phyloP scores from a whole-genome alignment of 192 early-diverging fungal genomes.

The Entomortierella lignicola region DNA sequence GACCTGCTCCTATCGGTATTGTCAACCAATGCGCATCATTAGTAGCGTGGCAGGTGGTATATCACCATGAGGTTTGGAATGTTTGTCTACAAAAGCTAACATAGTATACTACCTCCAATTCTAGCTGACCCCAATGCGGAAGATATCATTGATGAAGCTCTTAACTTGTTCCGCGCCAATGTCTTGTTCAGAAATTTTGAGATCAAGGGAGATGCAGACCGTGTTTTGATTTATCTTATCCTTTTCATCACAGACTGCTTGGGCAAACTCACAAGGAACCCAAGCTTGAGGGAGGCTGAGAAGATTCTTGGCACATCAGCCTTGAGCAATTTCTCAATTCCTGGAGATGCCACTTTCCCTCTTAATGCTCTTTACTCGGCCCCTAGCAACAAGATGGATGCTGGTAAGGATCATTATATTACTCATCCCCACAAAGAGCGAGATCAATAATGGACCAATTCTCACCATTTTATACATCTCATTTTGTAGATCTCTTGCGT shows the following conservation, averaged over 20 bases:
- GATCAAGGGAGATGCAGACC: constrained; percentile 93
- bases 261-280: constrained; percentile 69
- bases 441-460: not conserved
- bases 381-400: constrained; percentile 76
- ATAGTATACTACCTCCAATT: too few species aligned
- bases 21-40: not conserved
- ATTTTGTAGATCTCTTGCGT: constrained; percentile 72
- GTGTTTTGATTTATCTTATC: constrained; percentile 94
- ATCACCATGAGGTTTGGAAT: too few species aligned
- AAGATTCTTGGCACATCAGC: constrained; percentile 88
- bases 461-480: not conserved
- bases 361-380: constrained; percentile 87
- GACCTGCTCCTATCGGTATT: constrained; percentile 83
- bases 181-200: constrained; percentile 99
- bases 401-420: constrained; percentile 63
- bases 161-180: constrained; percentile 96
- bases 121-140: constrained; percentile 69
- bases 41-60: not conserved
- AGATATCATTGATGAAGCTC: constrained; percentile 95
- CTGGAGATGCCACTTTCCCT: constrained; percentile 94
- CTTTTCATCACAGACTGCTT: constrained; percentile 92
- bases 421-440: too few species aligned
- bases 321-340: constrained; percentile 90
- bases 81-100: not conserved
- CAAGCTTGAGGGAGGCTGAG: constrained; percentile 77